phyloP scores from a whole-genome alignment of 345 rosid species.

The Litchi chinensis region DNA sequence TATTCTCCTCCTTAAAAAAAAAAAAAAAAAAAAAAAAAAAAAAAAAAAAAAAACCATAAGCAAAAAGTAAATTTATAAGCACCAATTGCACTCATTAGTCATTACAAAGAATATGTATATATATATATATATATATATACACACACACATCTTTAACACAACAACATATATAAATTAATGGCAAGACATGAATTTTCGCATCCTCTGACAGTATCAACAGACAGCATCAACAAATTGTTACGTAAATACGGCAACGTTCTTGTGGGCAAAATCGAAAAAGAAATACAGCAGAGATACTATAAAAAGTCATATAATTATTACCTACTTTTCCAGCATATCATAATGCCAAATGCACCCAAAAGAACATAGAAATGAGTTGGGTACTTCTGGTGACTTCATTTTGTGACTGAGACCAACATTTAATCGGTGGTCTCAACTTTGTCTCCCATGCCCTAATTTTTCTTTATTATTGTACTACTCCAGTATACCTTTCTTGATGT shows the following conservation, averaged over 20 bases:
- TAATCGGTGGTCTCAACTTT: conserved; percentile 9
- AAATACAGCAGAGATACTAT: background rate
- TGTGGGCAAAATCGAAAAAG: background rate
- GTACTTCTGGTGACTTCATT: background rate
- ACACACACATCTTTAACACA: background rate
- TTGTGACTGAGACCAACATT: background rate
- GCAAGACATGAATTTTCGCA: background rate
- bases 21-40: no score
- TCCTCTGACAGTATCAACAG: background rate
- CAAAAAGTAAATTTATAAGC: background rate
- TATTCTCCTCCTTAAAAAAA: conserved; percentile 73
- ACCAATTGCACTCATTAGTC: background rate
- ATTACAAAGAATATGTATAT: background rate
- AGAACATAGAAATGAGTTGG: background rate
- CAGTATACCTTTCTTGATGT: no score
- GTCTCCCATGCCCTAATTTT: background rate
- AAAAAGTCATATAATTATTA: conserved; percentile 9
- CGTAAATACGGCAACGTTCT: conserved; percentile 2
- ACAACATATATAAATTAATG: background rate
- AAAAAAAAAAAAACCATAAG: no score
- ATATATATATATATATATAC: no score
- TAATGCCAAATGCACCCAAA: background rate
- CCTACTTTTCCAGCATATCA: conserved; percentile 3
- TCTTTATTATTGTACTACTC: background rate
- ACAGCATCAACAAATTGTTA: background rate